Conservation (phyloP, 345 rosid genomes). For the Capsella bursapastoris region DNA sequence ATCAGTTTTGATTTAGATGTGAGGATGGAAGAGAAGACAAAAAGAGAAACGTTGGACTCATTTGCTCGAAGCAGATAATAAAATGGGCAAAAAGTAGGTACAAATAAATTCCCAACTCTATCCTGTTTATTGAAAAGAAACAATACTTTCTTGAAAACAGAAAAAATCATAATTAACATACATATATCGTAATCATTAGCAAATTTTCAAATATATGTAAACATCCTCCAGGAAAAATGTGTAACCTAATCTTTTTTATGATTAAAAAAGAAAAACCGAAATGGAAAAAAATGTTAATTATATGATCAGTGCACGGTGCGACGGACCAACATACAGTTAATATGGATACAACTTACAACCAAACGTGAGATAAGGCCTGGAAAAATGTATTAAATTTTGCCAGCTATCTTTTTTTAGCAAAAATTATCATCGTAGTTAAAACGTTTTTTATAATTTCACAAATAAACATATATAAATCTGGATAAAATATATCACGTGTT, state of each 20-base stretch:
- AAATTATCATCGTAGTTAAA: not conserved
- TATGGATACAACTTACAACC: constrained; percentile 43
- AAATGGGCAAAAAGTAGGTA: constrained; percentile 28
- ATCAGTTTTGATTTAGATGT: constrained; percentile 12
- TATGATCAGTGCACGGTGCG: constrained; percentile 37
- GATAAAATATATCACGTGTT: constrained; percentile 23
- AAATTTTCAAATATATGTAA: not conserved
- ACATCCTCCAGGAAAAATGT: not conserved
- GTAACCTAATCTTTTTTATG: not conserved
- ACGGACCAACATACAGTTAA: constrained; percentile 41
- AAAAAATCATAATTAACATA: constrained; percentile 6
- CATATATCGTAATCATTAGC: constrained; percentile 26
- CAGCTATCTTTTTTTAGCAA: constrained; percentile 24
- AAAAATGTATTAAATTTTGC: constrained; percentile 28
- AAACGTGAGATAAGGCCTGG: constrained; percentile 40
- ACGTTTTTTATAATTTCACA: constrained; percentile 12
- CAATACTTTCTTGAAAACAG: constrained; percentile 1
- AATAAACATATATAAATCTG: not conserved
- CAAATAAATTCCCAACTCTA: constrained; percentile 12
- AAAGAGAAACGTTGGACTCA: constrained; percentile 40
- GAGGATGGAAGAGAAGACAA: constrained; percentile 14
- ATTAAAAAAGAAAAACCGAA: not conserved
- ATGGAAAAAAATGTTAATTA: not conserved
- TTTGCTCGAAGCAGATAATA: constrained; percentile 22
- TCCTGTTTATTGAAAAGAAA: constrained; percentile 22